Base-by-base conservation (phyloP, 805 yeast genomes). In the Candida dendrica region DNA sequence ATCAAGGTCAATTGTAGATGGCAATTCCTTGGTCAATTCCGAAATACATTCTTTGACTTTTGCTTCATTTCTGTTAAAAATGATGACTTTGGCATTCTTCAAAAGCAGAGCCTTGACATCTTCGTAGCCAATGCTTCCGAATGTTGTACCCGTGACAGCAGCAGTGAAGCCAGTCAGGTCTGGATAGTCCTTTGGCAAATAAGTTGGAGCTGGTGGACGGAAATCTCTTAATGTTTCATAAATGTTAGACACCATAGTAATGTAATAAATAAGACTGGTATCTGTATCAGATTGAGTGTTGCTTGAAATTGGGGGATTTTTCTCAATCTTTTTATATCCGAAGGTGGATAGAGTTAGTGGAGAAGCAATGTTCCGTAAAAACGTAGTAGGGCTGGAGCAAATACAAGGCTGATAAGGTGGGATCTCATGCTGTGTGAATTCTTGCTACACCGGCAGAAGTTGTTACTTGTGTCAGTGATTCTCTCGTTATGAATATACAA, bases 41-140 rank as follows among this genome's bases (percentile, higher is more conserved):
- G 50, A 55, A 15, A 64, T 55, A 14, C 63, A 63, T 0, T 34
- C 47, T 3, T 50, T 48, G 3, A 69, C 55, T 45, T 65, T 68
- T 15, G 47, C 53, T 37, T 50, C 45, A 43, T 46, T 59, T 43
- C 78, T 61, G 34, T 68, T 66, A 13, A 63, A 60, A 11, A 63
- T 40, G 58, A 66, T 51, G 13, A 69, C 65, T 11, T 56, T 58
- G 17, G 70, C 72, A 26, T 52, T 60, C 37, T 59, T 50, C n/a
- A 39, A 31, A 3, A 58, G 47, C 11, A 71, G 53, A 9, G 60
- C 49, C 41, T 57, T 61, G 3, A 61, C 55, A 10, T 58, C 52
- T 32, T 64, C 59, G 26, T 53, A 57, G 0, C 69, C 69, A 35
- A 65, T 50, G 31, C 69, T 69, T 9, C 8, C 20, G 8, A 63